A percentile compares a stretch with the other conserved stretches of the same genome.
Conservation (phyloP, 2,329 filamentous ascomycete species). For the Leptodontidium sp. region DNA sequence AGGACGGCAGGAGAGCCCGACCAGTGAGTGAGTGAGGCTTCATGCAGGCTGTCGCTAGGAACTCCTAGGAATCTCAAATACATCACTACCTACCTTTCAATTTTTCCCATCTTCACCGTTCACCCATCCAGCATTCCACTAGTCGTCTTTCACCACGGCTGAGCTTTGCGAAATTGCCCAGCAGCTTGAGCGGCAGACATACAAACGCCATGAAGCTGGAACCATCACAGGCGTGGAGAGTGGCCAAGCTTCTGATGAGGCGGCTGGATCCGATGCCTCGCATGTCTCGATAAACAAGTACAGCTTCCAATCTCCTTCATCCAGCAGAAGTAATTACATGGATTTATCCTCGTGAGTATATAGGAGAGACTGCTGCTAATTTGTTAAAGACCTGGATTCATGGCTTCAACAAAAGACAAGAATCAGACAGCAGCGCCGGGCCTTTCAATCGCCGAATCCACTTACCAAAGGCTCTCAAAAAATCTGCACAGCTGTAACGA, state of each 20-base stretch:
- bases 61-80: neutral
- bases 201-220: too few relatives aligned
- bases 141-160: too few relatives aligned
- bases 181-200: too few relatives aligned
- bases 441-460: conserved; percentile 72
- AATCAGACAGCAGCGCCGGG: conserved; percentile 21
- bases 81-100: neutral
- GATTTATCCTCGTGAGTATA: too few relatives aligned
- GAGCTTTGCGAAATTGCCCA: too few relatives aligned
- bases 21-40: neutral
- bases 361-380: conserved; percentile 24
- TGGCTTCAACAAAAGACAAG: conserved; percentile 37
- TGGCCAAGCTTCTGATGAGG: too few relatives aligned
- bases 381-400: conserved; percentile 36
- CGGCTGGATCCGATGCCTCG: too few relatives aligned
- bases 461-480: conserved; percentile 89
- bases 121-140: too few relatives aligned
- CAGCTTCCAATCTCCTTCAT: too few relatives aligned
- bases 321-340: too few relatives aligned
- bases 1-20: neutral
- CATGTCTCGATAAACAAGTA: too few relatives aligned
- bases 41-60: neutral
- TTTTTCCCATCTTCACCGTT: neutral
- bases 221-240: too few relatives aligned
- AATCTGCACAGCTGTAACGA: conserved; percentile 43